phyloP scores from a whole-genome alignment of 176 grass and related monocot genomes.

The Elymus sibiricus region DNA sequence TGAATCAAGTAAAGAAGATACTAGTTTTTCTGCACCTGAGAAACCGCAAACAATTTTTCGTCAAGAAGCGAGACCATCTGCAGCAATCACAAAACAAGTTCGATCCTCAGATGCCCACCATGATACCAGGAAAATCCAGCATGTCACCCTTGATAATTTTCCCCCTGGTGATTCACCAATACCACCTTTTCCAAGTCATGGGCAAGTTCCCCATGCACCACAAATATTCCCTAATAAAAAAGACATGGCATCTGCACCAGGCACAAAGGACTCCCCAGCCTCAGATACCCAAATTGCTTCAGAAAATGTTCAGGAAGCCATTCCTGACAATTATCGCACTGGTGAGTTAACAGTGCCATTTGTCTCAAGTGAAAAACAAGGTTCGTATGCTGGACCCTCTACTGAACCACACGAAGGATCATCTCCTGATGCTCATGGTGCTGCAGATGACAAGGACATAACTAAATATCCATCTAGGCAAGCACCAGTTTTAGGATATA shows the following conservation, averaged over 20 bases:
- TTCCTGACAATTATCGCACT: background rate
- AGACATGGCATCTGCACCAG: background rate
- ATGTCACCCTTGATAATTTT: background rate
- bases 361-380: conserved; percentile 25
- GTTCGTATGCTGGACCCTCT: background rate
- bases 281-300: background rate
- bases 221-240: background rate
- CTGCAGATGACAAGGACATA: background rate
- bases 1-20: conserved; percentile 17
- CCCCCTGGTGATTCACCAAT: background rate
- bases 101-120: background rate
- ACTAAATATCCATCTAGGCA: background rate
- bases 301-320: background rate
- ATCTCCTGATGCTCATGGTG: background rate
- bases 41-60: background rate
- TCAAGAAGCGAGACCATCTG: conserved; percentile 19
- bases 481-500: background rate
- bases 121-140: conserved; percentile 13
- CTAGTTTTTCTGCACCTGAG: background rate
- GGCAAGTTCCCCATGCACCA: conserved; percentile 1
- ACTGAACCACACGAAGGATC: background rate
- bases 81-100: background rate
- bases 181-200: background rate
- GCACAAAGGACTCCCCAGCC: background rate
- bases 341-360: conserved; percentile 2